Evolutionary conservation across 2,329 filamentous ascomycete species (phyloP).

Genomic region (Aspergillus ochraceoroseus): DNA sequence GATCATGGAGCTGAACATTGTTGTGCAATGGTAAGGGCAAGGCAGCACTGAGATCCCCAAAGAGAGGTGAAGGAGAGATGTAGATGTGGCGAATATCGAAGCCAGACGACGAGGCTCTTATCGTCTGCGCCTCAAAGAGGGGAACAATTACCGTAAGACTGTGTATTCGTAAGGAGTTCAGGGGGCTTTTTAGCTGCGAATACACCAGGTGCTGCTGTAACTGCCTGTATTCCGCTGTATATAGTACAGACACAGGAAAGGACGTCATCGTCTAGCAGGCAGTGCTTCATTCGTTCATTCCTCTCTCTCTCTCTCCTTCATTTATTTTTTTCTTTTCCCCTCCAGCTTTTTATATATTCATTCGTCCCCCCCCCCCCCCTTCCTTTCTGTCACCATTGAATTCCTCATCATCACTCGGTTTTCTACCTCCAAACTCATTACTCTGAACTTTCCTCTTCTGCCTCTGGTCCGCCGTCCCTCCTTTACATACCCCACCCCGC

Average conservation of each 20-base stretch:
- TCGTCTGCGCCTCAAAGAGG: background rate
- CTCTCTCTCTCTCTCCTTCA: background rate
- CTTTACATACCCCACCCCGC: constrained; percentile 16
- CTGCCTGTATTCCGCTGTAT: too few relatives aligned
- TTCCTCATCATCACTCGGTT: constrained; percentile 1
- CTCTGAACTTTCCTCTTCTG: background rate
- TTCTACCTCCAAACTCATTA: background rate
- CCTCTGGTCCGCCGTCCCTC: background rate
- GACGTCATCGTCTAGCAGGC: constrained; percentile 13
- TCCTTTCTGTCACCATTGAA: background rate
- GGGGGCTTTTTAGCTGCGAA: too few relatives aligned
- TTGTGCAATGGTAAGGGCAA: too few relatives aligned
- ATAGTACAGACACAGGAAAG: constrained; percentile 6
- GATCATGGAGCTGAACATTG: too few relatives aligned
- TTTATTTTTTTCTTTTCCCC: background rate
- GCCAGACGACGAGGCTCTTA: constrained; percentile 6
- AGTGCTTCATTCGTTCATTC: constrained; percentile 1
- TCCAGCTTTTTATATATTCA: background rate
- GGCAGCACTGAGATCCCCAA: too few relatives aligned
- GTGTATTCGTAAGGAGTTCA: too few relatives aligned
- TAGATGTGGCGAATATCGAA: background rate
- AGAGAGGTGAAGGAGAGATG: background rate
- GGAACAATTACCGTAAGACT: constrained; percentile 10
- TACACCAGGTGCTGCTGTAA: too few relatives aligned
- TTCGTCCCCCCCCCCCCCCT: too few relatives aligned